Percentiles rank a stretch among this genome's conserved stretches.
Evolutionary conservation across 306 rosid genomes (phyloP).

Genomic region (Sophora flavescens): DNA sequence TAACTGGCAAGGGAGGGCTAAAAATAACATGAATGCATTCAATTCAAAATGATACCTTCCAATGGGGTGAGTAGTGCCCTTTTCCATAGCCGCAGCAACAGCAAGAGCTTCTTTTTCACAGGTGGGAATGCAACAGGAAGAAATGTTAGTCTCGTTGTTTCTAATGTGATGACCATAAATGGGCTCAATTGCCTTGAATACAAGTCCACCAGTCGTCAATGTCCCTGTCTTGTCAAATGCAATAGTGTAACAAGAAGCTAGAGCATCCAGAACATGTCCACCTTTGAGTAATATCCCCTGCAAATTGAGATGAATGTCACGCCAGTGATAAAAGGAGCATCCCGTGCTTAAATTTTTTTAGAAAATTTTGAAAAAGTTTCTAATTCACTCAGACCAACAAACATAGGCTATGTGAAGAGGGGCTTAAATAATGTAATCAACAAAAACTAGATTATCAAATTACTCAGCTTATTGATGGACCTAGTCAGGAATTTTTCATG

Average conservation of each 20-base stretch:
- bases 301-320: constrained; percentile 37
- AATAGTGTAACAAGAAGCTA: constrained; percentile 90
- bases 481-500: neutral
- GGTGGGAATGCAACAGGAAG: constrained; percentile 87
- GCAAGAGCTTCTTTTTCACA: constrained; percentile 99
- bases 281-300: constrained; percentile 98
- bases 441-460: constrained; percentile 23
- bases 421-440: constrained; percentile 7
- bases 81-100: constrained; percentile 99
- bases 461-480: constrained; percentile 32
- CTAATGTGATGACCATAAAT: constrained; percentile 76
- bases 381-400: constrained; percentile 32
- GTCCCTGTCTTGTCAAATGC: constrained; percentile 99
- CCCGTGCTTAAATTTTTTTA: no score
- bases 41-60: constrained; percentile 76
- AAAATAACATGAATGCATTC: constrained; percentile 36
- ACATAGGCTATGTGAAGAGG: constrained; percentile 6
- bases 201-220: constrained; percentile 91
- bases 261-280: constrained; percentile 94
- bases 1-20: constrained; percentile 20
- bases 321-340: constrained; percentile 37
- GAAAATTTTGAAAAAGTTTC: no score
- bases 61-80: constrained; percentile 98
- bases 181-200: constrained; percentile 94
- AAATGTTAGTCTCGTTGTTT: constrained; percentile 49